Evolutionary conservation across 495 filamentous ascomycete species (phyloP).

Genomic region (Pyronema domesticum): DNA sequence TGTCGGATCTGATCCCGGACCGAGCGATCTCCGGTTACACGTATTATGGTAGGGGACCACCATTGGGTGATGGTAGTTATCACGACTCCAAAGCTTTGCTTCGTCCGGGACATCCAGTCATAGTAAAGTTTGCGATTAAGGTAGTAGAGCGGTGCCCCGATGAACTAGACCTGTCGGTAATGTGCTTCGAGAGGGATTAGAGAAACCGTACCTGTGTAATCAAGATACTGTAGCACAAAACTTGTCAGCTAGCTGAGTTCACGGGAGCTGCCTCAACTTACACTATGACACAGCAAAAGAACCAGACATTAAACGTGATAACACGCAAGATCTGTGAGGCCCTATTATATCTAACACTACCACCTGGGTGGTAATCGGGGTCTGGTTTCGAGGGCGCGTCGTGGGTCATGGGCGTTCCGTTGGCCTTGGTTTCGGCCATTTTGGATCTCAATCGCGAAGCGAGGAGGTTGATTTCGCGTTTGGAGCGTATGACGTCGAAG

Average conservation of each 20-base stretch:
- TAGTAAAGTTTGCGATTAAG: constrained; percentile 53
- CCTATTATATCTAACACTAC: constrained; percentile 17
- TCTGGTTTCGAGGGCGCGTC: too few relatives aligned
- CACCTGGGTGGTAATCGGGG: constrained; percentile 15
- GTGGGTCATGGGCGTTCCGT: too few relatives aligned
- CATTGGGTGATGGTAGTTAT: constrained; percentile 62
- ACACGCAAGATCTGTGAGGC: constrained; percentile 19
- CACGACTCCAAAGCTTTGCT: constrained; percentile 55
- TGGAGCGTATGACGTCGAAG: too few relatives aligned
- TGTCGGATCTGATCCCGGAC: constrained; percentile 50
- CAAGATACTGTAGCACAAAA: constrained; percentile 8
- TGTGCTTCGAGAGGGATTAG: not conserved
- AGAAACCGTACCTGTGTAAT: constrained; percentile 11
- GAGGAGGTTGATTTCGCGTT: too few relatives aligned
- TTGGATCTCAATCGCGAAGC: too few relatives aligned
- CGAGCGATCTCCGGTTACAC: constrained; percentile 58
- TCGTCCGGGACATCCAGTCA: constrained; percentile 59
- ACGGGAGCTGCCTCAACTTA: constrained; percentile 6
- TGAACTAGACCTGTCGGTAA: constrained; percentile 29
- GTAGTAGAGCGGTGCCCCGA: constrained; percentile 53
- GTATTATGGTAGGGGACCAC: constrained; percentile 60
- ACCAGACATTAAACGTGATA: constrained; percentile 16
- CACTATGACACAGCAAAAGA: constrained; percentile 18
- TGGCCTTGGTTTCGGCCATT: too few relatives aligned
- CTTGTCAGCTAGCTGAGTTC: constrained; percentile 1